Percentiles rank a stretch among this genome's conserved stretches.
Conservation (phyloP, 2,329 filamentous ascomycete genomes). For the Aspergillus neoniger region DNA sequence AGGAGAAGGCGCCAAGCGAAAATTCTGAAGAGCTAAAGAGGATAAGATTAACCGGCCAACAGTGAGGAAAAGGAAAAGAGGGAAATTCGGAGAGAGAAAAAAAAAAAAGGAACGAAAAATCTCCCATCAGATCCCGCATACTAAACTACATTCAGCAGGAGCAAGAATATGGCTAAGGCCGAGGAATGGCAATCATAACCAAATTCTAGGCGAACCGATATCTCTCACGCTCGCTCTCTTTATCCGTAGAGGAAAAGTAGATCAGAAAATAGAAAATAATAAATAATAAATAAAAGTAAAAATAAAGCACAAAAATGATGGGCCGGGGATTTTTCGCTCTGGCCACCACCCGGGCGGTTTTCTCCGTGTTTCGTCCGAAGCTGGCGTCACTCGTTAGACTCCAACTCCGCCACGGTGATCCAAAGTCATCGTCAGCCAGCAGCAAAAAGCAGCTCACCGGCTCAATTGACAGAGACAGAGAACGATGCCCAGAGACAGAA, state of each 20-base stretch:
- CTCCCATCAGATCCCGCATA: not conserved
- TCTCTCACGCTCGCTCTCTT: not conserved
- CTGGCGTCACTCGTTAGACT: not conserved
- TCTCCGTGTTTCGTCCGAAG: conserved; percentile 9
- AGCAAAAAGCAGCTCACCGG: no score
- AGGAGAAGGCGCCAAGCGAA: not conserved
- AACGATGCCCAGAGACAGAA: no score
- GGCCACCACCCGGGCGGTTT: not conserved
- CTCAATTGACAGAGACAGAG: no score
- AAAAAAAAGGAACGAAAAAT: not conserved
- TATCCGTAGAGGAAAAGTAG: no score
- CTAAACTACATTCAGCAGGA: conserved; percentile 3
- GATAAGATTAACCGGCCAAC: not conserved
- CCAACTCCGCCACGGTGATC: not conserved
- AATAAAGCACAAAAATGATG: not conserved
- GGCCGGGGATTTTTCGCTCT: conserved; percentile 9
- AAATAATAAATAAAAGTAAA: no score
- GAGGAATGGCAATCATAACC: not conserved
- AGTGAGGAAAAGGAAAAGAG: not conserved
- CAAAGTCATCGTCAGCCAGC: not conserved
- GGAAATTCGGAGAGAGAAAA: not conserved
- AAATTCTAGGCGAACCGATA: not conserved
- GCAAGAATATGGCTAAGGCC: not conserved
- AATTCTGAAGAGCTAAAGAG: not conserved
- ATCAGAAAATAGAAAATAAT: no score